Base-by-base conservation (phyloP, 169 alveolate genomes). In the Plasmodium ovale region DNA sequence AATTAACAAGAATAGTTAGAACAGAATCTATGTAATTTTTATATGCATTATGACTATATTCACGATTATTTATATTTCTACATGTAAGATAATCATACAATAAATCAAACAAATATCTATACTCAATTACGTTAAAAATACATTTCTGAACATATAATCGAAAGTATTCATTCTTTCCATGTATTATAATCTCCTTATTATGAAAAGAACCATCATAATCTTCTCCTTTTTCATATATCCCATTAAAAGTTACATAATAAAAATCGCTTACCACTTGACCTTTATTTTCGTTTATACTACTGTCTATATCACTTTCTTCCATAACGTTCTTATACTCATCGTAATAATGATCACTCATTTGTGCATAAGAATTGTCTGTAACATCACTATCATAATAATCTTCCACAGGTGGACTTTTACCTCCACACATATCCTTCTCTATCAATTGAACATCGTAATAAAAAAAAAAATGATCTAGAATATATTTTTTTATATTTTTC, bases 151-250 rank as follows among this genome's bases (percentile, higher is more conserved):
- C 49, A 44, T 79, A 79, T 51, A 79, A 51, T 0, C 89, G 89
- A 79, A 65, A 79, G n/a, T 71, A 35, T 79, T 79, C 89, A 62
- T 79, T 44, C 70, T 64, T 79, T 12, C 82, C 82, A 42, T 79
- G 62, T 29, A 79, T 79, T 65, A 64, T 7, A 49, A 79, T 14
- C 25, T 64, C 71, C 21, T 79, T 71, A 44, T 64, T 79, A 31
- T 64, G 37, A 51, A 79, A 79, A 16, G 79, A 16, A 19, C 35
- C 56, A 19, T 42, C 56, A 56, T 49, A 10, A 0, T 79, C 71
- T 51, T 79, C 59, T 9, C 23, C 42, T 35, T 65, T 74, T 16
- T 74, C 88, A 70, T 31, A 79, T 49, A 79, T 65, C 1, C 89
- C 89, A 65, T 79, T 49, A 79, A 16, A 21, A 0, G 82, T n/a